A percentile compares a stretch with the other conserved stretches of the same genome.
phyloP scores from a whole-genome alignment of 208 protist species.

The Trypanosoma cruzi region DNA sequence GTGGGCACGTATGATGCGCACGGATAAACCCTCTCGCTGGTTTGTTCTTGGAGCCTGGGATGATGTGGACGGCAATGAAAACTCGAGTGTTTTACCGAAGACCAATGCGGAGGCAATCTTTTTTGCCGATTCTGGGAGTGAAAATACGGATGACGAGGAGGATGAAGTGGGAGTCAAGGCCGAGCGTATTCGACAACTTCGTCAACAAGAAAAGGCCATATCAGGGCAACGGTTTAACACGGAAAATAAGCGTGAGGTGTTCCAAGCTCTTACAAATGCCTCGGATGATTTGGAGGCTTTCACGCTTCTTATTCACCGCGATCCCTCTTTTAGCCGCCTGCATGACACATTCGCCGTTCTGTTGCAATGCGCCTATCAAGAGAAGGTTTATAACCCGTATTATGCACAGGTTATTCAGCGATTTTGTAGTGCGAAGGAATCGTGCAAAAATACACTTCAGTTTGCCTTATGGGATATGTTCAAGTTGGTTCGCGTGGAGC shows the following conservation, averaged over 20 bases:
- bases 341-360: constrained; percentile 66
- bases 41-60: constrained; percentile 50
- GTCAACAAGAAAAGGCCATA: constrained; percentile 63
- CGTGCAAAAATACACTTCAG: constrained; percentile 73
- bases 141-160: constrained; percentile 3
- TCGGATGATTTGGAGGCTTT: constrained; percentile 84
- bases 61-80: constrained; percentile 17
- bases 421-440: constrained; percentile 60
- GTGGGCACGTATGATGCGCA: constrained; percentile 39
- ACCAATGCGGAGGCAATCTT: constrained; percentile 30
- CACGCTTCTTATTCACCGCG: constrained; percentile 75
- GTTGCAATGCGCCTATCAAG: constrained; percentile 72
- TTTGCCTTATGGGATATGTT: constrained; percentile 86
- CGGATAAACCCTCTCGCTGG: constrained; percentile 71
- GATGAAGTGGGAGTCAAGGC: constrained; percentile 21
- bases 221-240: constrained; percentile 75
- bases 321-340: constrained; percentile 67
- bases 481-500: constrained; percentile 71
- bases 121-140: not conserved
- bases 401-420: constrained; percentile 75
- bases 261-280: constrained; percentile 52
- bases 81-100: constrained; percentile 31
- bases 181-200: constrained; percentile 49
- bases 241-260: constrained; percentile 80
- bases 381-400: constrained; percentile 71